Conservation (phyloP, 768 basidiomycete genomes). For the Fomitopsis pulvina region DNA sequence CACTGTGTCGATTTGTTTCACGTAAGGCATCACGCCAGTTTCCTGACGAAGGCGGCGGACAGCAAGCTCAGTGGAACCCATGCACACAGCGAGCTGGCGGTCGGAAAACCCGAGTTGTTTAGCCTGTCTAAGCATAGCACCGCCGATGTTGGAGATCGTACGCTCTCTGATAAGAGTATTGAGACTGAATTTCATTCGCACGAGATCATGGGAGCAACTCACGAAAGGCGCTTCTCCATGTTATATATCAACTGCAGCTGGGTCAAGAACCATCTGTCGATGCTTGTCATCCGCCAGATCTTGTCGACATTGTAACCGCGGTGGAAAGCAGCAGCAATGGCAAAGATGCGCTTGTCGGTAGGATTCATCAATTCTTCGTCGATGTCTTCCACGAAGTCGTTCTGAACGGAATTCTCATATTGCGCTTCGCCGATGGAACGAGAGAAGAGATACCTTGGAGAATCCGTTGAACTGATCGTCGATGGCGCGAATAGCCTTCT, state of each 20-base stretch:
- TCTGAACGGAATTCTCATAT: conserved; percentile 35
- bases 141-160: conserved; percentile 58
- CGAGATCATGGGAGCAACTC: conserved; percentile 24
- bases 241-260: conserved; percentile 78
- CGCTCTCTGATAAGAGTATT: conserved; percentile 38
- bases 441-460: conserved; percentile 56
- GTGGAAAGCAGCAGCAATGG: conserved; percentile 91
- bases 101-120: conserved; percentile 98
- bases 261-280: conserved; percentile 97
- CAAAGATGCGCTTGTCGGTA: conserved; percentile 95
- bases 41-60: conserved; percentile 89
- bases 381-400: conserved; percentile 82
- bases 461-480: conserved; percentile 95
- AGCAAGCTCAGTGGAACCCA: conserved; percentile 89
- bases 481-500: conserved; percentile 95
- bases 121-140: conserved; percentile 62
- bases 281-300: conserved; percentile 96
- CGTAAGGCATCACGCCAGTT: conserved; percentile 74
- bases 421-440: not conserved
- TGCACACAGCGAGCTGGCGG: conserved; percentile 73
- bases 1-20: conserved; percentile 99
- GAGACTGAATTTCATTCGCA: not conserved
- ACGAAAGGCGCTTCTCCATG: conserved; percentile 77
- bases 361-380: conserved; percentile 92
- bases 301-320: conserved; percentile 92